phyloP scores from a whole-genome alignment of 768 basidiomycete genomes.

The Serendipita sp. region DNA sequence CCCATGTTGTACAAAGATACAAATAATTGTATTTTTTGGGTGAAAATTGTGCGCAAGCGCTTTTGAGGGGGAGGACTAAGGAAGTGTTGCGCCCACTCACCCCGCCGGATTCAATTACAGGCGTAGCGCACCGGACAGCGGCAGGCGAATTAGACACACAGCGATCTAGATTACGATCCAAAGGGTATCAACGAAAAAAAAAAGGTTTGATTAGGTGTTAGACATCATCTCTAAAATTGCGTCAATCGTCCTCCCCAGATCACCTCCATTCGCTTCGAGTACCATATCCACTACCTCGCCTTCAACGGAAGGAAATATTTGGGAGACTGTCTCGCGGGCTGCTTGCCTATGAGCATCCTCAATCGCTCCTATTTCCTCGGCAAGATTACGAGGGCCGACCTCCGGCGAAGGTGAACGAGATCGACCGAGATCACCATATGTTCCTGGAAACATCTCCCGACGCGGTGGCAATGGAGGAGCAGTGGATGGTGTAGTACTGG shows the following conservation, averaged over 20 bases:
- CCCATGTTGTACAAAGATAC: slow-evolving; percentile 8
- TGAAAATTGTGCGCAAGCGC: not conserved
- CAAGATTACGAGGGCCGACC: slow-evolving; percentile 14
- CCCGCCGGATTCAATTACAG: too few relatives aligned
- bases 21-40: slow-evolving; percentile 4
- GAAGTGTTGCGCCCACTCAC: not conserved
- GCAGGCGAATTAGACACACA: too few relatives aligned
- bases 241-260: slow-evolving; percentile 83
- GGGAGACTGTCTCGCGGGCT: slow-evolving; percentile 57
- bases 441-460: slow-evolving; percentile 1
- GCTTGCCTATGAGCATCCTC: slow-evolving; percentile 66
- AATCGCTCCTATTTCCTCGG: slow-evolving; percentile 38
- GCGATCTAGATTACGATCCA: not conserved
- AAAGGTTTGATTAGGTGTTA: not conserved
- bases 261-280: slow-evolving; percentile 75
- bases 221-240: slow-evolving; percentile 54
- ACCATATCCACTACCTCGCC: slow-evolving; percentile 77
- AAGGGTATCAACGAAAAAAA: not conserved
- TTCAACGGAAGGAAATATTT: slow-evolving; percentile 81
- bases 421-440: slow-evolving; percentile 12
- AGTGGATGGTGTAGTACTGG: not conserved
- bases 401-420: slow-evolving; percentile 3
- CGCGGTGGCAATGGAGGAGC: not conserved
- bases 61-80: not conserved
- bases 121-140: too few relatives aligned